Percentiles rank a stretch among this genome's conserved stretches.
Conservation (phyloP, 257 asterid genomes). For the Ophiorrhiza pumila region DNA sequence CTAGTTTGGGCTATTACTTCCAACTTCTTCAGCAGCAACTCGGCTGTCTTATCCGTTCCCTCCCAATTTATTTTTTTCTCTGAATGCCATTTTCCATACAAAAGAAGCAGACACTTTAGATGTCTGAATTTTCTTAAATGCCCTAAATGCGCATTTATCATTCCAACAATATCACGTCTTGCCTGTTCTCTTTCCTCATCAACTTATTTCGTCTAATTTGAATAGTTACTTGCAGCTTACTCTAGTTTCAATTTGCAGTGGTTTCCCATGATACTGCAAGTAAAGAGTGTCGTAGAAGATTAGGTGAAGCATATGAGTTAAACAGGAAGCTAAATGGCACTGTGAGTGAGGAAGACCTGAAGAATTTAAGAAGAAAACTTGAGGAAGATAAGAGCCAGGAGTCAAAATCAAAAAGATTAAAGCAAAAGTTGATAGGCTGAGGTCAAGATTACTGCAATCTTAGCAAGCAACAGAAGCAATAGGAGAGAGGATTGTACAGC, state of each 20-base stretch:
- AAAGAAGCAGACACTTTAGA: background rate
- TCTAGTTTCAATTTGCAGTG: conserved; percentile 37
- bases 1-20: background rate
- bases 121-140: background rate
- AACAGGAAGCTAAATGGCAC: conserved; percentile 66
- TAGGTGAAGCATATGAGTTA: conserved; percentile 78
- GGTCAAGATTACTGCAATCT: background rate
- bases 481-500: background rate
- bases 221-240: background rate
- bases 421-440: conserved; percentile 45
- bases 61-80: background rate
- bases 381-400: conserved; percentile 38
- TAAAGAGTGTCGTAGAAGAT: conserved; percentile 66
- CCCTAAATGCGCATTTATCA: background rate
- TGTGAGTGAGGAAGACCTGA: conserved; percentile 59
- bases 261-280: conserved; percentile 75
- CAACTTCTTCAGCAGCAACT: background rate
- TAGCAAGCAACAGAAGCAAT: background rate
- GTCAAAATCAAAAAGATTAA: conserved; percentile 51
- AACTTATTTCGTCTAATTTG: background rate
- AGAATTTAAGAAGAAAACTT: conserved; percentile 45
- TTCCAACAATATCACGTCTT: background rate
- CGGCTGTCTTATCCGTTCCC: background rate
- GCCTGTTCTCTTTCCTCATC: background rate
- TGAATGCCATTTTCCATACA: background rate